These are phyloP conservation scores for Arthrobotrys sinensis DNA, from an alignment of 2,329 filamentous ascomycete species.

Conservation along the genomic window DNA sequence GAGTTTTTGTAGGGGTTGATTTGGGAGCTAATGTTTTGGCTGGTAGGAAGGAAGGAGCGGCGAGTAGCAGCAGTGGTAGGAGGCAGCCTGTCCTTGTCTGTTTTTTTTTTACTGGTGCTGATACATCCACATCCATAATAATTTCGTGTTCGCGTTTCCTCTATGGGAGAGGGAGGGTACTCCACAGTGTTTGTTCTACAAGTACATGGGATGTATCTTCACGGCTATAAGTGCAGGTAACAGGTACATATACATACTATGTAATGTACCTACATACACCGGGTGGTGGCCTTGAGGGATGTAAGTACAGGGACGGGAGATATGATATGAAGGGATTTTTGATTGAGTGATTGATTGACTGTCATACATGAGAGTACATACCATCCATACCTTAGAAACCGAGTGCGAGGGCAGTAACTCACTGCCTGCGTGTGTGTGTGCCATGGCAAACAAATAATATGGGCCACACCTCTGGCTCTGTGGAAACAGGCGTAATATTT, in stretches of 20 bases:
- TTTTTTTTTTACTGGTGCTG: conserved; percentile 8
- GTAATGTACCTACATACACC: no score
- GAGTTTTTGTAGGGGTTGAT: conserved; percentile 59
- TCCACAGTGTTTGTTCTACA: neutral
- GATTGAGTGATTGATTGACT: no score
- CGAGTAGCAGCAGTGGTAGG: neutral
- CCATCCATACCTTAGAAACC: no score
- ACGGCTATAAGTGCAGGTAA: neutral
- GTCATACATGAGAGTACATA: no score
- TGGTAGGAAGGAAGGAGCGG: conserved; percentile 10
- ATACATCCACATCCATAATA: neutral
- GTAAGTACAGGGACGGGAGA: conserved; percentile 6
- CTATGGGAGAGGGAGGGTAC: neutral
- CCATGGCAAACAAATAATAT: conserved; percentile 32
- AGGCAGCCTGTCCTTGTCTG: conserved; percentile 25
- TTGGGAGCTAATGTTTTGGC: conserved; percentile 31
- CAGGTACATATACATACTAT: neutral
- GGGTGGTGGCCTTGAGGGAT: no score
- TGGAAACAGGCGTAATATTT: conserved; percentile 48
- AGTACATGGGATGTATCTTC: neutral
- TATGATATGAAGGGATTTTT: no score
- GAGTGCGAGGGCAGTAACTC: no score
- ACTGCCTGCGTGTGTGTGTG: conserved; percentile 29
- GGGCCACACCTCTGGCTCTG: conserved; percentile 27
- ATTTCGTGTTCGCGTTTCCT: conserved; percentile 31